Percentiles rank a stretch among this genome's conserved stretches.
These are phyloP conservation scores for Corylus heterophylla DNA, from an alignment of 306 rosid species.

Conservation along the genomic window DNA sequence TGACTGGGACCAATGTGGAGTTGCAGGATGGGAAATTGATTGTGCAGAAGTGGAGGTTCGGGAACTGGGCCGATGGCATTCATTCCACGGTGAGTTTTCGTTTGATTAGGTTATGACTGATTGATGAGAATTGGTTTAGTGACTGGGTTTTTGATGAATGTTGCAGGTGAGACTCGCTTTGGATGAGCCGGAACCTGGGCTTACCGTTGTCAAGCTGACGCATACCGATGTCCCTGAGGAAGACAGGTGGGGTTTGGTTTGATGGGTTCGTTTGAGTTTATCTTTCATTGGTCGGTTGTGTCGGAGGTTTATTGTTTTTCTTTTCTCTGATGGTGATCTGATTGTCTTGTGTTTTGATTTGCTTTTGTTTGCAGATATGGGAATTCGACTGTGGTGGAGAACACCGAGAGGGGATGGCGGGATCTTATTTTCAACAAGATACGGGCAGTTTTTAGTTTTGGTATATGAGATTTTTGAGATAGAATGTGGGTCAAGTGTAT, in stretches of 20 bases:
- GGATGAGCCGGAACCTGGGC: conserved; percentile 86
- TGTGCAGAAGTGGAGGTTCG: conserved; percentile 90
- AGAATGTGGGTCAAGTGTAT: conserved; percentile 22
- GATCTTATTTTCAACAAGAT: conserved; percentile 94
- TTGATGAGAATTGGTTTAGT: not conserved
- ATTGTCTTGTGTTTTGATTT: conserved; percentile 4
- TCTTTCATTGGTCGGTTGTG: not conserved
- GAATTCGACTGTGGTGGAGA: conserved; percentile 93
- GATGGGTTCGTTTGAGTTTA: not conserved
- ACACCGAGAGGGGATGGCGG: conserved; percentile 97
- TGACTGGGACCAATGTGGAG: conserved; percentile 75
- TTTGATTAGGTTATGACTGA: not conserved
- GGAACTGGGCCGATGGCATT: conserved; percentile 84
- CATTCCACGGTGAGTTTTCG: conserved; percentile 51
- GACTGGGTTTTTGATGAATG: conserved; percentile 3
- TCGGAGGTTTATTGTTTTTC: not conserved
- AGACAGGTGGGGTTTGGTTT: conserved; percentile 60
- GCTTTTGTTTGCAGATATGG: conserved; percentile 66
- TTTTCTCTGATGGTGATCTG: conserved; percentile 4
- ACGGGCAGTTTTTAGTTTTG: conserved; percentile 92
- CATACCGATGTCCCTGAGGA: conserved; percentile 89
- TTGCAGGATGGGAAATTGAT: conserved; percentile 78
- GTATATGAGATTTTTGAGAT: conserved; percentile 47
- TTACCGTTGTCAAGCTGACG: conserved; percentile 69
- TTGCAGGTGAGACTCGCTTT: conserved; percentile 76